A percentile compares a stretch with the other conserved stretches of the same genome.
These are phyloP conservation scores for Neofusicoccum parvum DNA, from an alignment of 2,329 filamentous ascomycete genomes.

Conservation along the genomic window DNA sequence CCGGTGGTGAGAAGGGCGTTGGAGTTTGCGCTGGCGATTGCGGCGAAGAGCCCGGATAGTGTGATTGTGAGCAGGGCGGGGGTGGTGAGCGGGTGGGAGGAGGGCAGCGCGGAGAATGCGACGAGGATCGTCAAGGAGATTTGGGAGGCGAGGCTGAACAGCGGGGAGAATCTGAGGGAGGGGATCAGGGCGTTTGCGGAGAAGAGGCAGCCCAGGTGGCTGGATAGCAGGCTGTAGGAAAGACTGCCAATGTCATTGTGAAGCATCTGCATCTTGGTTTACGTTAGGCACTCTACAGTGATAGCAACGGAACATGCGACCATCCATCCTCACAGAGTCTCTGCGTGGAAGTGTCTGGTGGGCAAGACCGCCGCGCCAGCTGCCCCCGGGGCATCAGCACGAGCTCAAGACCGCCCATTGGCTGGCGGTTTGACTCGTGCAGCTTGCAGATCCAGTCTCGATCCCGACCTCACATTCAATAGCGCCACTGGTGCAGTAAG, in stretches of 20 bases:
- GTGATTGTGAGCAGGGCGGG: constrained; percentile 41
- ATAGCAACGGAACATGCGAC: neutral
- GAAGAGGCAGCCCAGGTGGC: constrained; percentile 4
- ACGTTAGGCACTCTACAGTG: neutral
- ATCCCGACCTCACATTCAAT: neutral
- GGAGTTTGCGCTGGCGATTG: constrained; percentile 40
- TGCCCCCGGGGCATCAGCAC: too few species aligned
- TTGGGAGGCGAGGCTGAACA: neutral
- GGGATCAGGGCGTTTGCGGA: constrained; percentile 12
- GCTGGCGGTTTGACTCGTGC: neutral
- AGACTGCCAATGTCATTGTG: too few species aligned
- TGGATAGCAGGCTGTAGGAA: neutral
- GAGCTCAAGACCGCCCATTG: too few species aligned
- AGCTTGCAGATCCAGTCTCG: neutral
- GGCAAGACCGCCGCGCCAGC: neutral
- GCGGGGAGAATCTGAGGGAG: constrained; percentile 1
- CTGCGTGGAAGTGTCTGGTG: neutral
- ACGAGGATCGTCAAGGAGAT: neutral
- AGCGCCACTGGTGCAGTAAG: neutral
- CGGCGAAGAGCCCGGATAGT: constrained; percentile 38
- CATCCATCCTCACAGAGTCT: neutral
- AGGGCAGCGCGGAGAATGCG: constrained; percentile 39
- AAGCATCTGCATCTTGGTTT: neutral
- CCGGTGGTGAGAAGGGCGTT: constrained; percentile 37
- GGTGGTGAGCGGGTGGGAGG: constrained; percentile 38